Evolutionary conservation across 2,329 filamentous ascomycete genomes (phyloP).

Genomic region (Sclerotinia spermophila): DNA sequence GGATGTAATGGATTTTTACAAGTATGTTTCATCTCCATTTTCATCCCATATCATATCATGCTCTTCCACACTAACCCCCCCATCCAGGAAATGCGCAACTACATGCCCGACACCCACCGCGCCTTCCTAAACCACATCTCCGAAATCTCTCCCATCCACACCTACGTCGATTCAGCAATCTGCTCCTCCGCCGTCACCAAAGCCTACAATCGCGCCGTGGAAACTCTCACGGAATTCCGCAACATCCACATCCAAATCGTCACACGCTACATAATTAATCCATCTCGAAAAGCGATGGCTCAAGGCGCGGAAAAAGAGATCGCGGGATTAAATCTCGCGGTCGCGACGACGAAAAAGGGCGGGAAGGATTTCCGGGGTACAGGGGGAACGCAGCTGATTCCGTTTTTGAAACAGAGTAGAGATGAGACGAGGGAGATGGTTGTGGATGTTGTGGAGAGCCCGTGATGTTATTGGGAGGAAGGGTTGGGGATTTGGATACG

Average conservation of each 20-base stretch:
- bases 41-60: background rate
- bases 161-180: constrained; percentile 54
- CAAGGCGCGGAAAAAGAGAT: constrained; percentile 40
- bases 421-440: constrained; percentile 68
- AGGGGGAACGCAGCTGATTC: constrained; percentile 80
- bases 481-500: background rate
- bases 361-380: constrained; percentile 63
- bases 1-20: constrained; percentile 27
- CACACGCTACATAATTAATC: constrained; percentile 83
- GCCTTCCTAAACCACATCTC: constrained; percentile 71
- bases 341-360: constrained; percentile 30
- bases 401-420: constrained; percentile 83
- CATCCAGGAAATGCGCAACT: constrained; percentile 66
- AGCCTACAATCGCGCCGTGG: constrained; percentile 70
- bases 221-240: constrained; percentile 70
- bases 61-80: background rate
- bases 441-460: background rate
- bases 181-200: constrained; percentile 45
- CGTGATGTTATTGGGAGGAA: background rate
- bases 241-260: constrained; percentile 90
- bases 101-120: constrained; percentile 85
- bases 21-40: constrained; percentile 19
- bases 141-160: constrained; percentile 68
- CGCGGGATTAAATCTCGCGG: constrained; percentile 41
- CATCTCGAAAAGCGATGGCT: constrained; percentile 49